phyloP scores from a whole-genome alignment of 1,139 yeast species.

The Lizanozyma gosingica region DNA sequence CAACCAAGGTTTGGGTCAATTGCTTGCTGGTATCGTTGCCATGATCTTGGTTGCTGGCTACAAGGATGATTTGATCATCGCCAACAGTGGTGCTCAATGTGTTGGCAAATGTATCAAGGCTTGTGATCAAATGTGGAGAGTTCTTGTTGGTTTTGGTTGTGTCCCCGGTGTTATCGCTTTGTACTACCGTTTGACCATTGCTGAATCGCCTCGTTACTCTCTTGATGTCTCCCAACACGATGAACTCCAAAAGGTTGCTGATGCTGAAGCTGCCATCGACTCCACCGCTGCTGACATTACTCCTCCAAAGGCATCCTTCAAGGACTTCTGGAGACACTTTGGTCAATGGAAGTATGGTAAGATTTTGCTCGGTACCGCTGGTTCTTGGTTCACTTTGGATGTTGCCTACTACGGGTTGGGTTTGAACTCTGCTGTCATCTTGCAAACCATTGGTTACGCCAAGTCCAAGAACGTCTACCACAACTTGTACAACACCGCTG shows the following conservation, averaged over 20 bases:
- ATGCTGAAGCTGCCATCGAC: conserved; percentile 42
- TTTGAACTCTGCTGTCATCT: conserved; percentile 69
- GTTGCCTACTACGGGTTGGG: conserved; percentile 90
- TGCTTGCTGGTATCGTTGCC: conserved; percentile 78
- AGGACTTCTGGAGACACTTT: conserved; percentile 64
- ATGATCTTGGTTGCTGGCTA: conserved; percentile 64
- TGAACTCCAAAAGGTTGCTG: conserved; percentile 51
- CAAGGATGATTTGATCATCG: conserved; percentile 46
- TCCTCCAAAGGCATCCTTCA: conserved; percentile 51
- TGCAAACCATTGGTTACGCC: conserved; percentile 80
- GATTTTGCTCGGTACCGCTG: conserved; percentile 86
- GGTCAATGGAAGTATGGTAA: conserved; percentile 84
- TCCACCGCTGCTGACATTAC: conserved; percentile 36
- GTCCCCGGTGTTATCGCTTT: conserved; percentile 79
- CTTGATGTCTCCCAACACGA: conserved; percentile 61
- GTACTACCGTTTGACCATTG: conserved; percentile 85
- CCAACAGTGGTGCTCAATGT: conserved; percentile 48
- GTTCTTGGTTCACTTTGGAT: conserved; percentile 94
- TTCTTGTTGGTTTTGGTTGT: conserved; percentile 78
- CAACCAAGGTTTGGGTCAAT: conserved; percentile 89
- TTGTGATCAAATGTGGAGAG: conserved; percentile 92
- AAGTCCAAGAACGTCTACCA: conserved; percentile 52
- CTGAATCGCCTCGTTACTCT: conserved; percentile 87
- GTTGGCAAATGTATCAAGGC: conserved; percentile 59
- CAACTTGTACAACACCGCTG: conserved; percentile 64